A percentile compares a stretch with the other conserved stretches of the same genome.
Evolutionary conservation across 352 stramenopile genomes (phyloP).

Genomic region (Hyaloperonospora arabidopsidis): DNA sequence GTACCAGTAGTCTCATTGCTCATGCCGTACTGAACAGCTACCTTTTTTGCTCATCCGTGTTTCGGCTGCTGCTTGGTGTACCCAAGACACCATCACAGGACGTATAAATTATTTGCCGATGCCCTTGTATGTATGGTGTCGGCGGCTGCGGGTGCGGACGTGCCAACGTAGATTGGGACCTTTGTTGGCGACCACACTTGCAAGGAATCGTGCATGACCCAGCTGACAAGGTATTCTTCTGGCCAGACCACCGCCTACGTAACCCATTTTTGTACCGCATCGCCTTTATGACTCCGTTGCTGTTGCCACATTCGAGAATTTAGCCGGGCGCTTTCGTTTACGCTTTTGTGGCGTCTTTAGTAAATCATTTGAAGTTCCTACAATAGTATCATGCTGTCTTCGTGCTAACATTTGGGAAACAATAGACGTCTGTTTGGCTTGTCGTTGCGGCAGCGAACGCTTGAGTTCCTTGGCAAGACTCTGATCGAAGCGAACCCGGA

Average conservation of each 20-base stretch:
- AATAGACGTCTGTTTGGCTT: constrained; percentile 24
- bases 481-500: constrained; percentile 41
- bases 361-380: constrained; percentile 14
- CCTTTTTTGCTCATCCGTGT: no score
- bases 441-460: constrained; percentile 40
- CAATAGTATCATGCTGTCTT: constrained; percentile 8
- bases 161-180: no score
- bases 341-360: constrained; percentile 30
- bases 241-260: constrained; percentile 7
- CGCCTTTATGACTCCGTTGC: constrained; percentile 11
- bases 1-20: no score
- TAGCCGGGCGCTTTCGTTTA: constrained; percentile 29
- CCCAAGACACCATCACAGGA: no score
- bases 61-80: no score
- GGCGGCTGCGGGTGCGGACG: no score
- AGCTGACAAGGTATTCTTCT: no score
- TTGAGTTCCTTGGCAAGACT: constrained; percentile 43
- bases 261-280: constrained; percentile 6
- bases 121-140: no score
- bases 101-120: no score
- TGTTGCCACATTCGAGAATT: constrained; percentile 14
- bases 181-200: no score
- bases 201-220: no score
- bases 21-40: no score
- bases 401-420: constrained; percentile 17